Evolutionary conservation across 805 yeast species (phyloP), one percentile per base, ranked within the genome.

Genomic region (Teunomyces stri): DNA sequence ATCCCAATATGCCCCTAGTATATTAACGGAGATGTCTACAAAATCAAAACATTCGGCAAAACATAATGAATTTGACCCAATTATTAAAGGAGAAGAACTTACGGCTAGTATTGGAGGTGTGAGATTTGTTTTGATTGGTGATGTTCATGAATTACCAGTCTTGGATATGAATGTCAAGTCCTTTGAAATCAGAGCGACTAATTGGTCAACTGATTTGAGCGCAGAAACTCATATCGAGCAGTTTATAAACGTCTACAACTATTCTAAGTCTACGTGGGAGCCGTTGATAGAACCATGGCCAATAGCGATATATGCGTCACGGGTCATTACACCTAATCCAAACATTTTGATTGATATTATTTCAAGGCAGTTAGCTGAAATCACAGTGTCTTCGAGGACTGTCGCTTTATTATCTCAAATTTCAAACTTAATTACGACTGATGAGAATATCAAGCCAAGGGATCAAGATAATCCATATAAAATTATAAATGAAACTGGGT

Each of bases 261-360:
- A 91, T 62, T 80, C 97, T 0, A 81, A 87, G 51, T 90, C 97
- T 3, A 79, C 89, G 0, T 91, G 99, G 98, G 98, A 94, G 58
- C 97, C 99, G 0, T 70, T 94, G 40, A 64, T 94, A 43, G 99
- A 94, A 59, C 85, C 92, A 0, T 87, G 96, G 87, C 84, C 89
- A 5, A 72, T 92, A 43, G 82, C 89, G 0, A 66, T 88, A 10
- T 89, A 87, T 61, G 80, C 86, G 1, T 73, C 87, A 1, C 79
- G 78, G 45, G 66, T 67, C 0, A 49, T 60, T 0, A 72, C 71
- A 11, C 76, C 81, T 0, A 74, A 75, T 5, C 71, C 77, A 5
- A 70, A 79, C 15, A 57, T 85, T 2, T 61, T 76, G 30, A 72
- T 92, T 39, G 91, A 89, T 57, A 69, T 94, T 5, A 79, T 80